Evolutionary conservation across 495 filamentous ascomycete species (phyloP).

Genomic region (Umbilicaria muhlenbergii): DNA sequence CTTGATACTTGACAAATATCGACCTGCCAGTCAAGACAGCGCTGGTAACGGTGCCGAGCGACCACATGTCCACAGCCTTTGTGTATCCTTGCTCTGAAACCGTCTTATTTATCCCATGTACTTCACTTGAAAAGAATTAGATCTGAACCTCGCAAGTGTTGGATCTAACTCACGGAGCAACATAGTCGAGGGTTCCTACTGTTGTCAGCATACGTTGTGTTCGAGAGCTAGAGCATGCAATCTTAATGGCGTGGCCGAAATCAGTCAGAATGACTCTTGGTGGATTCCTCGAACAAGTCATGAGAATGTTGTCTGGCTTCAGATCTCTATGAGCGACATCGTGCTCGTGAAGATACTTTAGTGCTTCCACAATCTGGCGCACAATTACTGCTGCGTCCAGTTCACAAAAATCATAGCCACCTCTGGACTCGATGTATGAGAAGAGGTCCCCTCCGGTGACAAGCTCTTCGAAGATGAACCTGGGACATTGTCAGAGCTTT

Average conservation of each 20-base stretch:
- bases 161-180: constrained; percentile 49
- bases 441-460: constrained; percentile 50
- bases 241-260: constrained; percentile 46
- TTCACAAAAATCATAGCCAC: constrained; percentile 26
- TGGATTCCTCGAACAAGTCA: constrained; percentile 31
- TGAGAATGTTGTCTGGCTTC: constrained; percentile 57
- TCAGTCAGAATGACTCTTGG: constrained; percentile 55
- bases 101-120: constrained; percentile 13
- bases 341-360: constrained; percentile 41
- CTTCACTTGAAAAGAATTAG: constrained; percentile 13
- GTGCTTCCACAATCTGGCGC: constrained; percentile 41
- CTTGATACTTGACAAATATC: constrained; percentile 15
- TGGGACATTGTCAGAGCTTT: constrained; percentile 12
- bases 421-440: constrained; percentile 38
- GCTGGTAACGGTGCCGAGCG: constrained; percentile 36
- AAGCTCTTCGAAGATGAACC: constrained; percentile 51
- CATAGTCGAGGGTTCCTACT: constrained; percentile 50
- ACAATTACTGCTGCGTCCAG: constrained; percentile 38
- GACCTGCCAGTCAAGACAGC: constrained; percentile 33
- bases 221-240: constrained; percentile 5
- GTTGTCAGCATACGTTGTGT: constrained; percentile 23
- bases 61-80: constrained; percentile 48
- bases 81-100: constrained; percentile 35
- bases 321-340: constrained; percentile 49
- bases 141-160: constrained; percentile 3